A percentile compares a stretch with the other conserved stretches of the same genome.
phyloP scores from a whole-genome alignment of 371 early-diverging fungal genomes.

The Mucor indicus region DNA sequence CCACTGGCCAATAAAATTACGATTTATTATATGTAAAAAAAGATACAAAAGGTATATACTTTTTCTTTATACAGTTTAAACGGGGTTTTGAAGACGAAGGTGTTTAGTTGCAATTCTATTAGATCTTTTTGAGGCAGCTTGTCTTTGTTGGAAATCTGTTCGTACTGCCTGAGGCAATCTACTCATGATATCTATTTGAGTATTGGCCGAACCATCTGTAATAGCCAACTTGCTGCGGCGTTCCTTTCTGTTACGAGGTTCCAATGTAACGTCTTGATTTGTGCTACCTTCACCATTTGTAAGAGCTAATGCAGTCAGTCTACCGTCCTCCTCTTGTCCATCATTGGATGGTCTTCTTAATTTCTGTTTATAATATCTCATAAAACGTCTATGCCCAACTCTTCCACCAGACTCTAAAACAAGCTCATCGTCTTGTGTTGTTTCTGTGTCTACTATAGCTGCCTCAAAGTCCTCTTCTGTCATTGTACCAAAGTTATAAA shows the following conservation, averaged over 20 bases:
- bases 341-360: conserved; percentile 8
- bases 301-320: background rate
- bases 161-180: conserved; percentile 15
- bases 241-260: conserved; percentile 23
- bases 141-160: conserved; percentile 15
- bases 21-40: too few relatives aligned
- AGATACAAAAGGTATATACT: too few relatives aligned
- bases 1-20: too few relatives aligned
- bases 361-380: conserved; percentile 80
- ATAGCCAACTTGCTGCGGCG: conserved; percentile 19
- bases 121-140: conserved; percentile 1
- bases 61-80: too few relatives aligned
- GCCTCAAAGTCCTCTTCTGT: conserved; percentile 24
- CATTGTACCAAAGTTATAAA: conserved; percentile 77
- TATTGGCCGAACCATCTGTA: conserved; percentile 3
- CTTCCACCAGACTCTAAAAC: conserved; percentile 77
- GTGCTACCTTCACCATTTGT: too few relatives aligned
- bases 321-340: background rate
- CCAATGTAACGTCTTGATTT: conserved; percentile 22
- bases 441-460: conserved; percentile 4
- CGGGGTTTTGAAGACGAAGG: conserved; percentile 21
- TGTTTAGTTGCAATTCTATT: conserved; percentile 16
- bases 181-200: conserved; percentile 2
- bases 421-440: conserved; percentile 52
- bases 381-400: conserved; percentile 79